phyloP scores from a whole-genome alignment of 78 protist species.

The Dictyostelium purpureum region DNA sequence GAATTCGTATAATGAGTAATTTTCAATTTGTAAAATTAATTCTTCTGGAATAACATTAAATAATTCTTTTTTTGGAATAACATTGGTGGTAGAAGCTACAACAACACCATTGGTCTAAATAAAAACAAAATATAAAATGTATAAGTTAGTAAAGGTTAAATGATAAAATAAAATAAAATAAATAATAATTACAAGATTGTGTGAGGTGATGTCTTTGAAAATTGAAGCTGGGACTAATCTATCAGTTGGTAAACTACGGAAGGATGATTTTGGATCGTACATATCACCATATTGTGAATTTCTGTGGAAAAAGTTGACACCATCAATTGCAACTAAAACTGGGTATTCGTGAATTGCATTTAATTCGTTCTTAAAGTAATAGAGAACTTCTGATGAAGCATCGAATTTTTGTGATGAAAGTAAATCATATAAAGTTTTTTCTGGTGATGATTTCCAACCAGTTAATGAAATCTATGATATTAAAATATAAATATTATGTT shows the following conservation, averaged over 20 bases:
- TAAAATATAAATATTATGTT: neutral
- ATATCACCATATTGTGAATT: slow-evolving; percentile 69
- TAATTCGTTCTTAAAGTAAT: slow-evolving; percentile 60
- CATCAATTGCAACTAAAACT: slow-evolving; percentile 62
- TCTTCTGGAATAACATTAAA: neutral
- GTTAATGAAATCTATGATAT: slow-evolving; percentile 20
- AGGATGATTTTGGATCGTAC: slow-evolving; percentile 29
- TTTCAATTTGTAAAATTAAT: neutral
- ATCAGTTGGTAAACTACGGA: slow-evolving; percentile 36
- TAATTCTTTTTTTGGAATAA: slow-evolving; percentile 2
- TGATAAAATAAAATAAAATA: neutral
- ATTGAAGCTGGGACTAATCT: slow-evolving; percentile 31
- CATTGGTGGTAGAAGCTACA: slow-evolving; percentile 29
- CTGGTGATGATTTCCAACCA: slow-evolving; percentile 39
- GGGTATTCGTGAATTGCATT: slow-evolving; percentile 58
- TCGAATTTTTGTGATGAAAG: neutral
- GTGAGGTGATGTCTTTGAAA: slow-evolving; percentile 30
- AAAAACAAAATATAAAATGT: neutral
- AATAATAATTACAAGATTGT: slow-evolving; percentile 8
- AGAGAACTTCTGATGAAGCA: slow-evolving; percentile 27
- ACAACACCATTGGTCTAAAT: slow-evolving; percentile 51
- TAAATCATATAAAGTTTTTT: slow-evolving; percentile 53
- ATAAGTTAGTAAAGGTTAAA: neutral
- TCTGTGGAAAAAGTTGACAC: slow-evolving; percentile 36
- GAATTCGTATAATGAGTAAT: slow-evolving; percentile 31